These are phyloP conservation scores for Corinectria fuckeliana DNA, from an alignment of 2,329 filamentous ascomycete species.

Conservation along the genomic window DNA sequence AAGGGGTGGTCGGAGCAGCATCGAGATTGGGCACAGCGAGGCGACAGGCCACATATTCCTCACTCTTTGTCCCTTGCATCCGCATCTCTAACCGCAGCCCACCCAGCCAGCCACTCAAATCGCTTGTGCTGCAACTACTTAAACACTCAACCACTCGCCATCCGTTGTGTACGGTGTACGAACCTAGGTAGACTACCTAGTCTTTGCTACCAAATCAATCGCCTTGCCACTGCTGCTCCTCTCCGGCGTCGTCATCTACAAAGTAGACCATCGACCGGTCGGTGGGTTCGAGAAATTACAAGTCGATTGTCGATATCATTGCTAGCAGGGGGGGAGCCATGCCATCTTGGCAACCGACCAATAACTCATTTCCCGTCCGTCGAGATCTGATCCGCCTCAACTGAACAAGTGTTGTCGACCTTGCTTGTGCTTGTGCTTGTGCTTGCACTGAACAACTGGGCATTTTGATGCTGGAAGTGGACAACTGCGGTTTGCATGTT, in stretches of 20 bases:
- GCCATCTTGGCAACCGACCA: slow-evolving; percentile 23
- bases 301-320: slow-evolving; percentile 32
- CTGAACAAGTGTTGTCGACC: not conserved
- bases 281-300: slow-evolving; percentile 38
- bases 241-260: slow-evolving; percentile 22
- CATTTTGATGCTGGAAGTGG: not conserved
- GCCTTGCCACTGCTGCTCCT: not conserved
- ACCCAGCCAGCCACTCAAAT: slow-evolving; percentile 16
- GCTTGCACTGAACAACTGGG: not conserved
- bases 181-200: too few species aligned
- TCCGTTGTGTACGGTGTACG: too few species aligned
- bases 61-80: slow-evolving; percentile 17
- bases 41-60: not conserved
- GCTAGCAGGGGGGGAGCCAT: slow-evolving; percentile 33
- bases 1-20: slow-evolving; percentile 21
- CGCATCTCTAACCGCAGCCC: slow-evolving; percentile 12
- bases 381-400: slow-evolving; percentile 21
- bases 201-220: not conserved
- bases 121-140: slow-evolving; percentile 9
- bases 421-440: not conserved
- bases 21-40: slow-evolving; percentile 33
- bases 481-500: not conserved
- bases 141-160: not conserved
- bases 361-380: slow-evolving; percentile 35
- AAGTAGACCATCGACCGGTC: slow-evolving; percentile 11